Conservation (phyloP, 345 rosid species). For the Passiflora organensis region DNA sequence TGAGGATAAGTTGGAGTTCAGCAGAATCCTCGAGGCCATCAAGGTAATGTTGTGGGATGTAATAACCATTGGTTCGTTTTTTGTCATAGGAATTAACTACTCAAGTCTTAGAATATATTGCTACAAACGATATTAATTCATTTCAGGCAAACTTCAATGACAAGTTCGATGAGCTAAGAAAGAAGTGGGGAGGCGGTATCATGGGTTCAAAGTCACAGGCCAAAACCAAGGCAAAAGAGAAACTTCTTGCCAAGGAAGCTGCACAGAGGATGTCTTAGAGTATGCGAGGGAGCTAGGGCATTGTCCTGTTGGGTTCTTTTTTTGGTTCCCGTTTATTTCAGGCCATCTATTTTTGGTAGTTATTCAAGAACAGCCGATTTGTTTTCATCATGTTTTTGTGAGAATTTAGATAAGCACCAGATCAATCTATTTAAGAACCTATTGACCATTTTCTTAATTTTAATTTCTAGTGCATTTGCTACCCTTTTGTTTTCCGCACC, state of each 20-base stretch:
- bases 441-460: no score
- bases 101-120: no score
- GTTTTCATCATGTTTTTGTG: not conserved
- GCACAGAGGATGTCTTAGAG: constrained; percentile 58
- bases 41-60: constrained; percentile 37
- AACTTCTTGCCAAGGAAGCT: constrained; percentile 55
- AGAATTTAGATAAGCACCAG: not conserved
- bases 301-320: not conserved
- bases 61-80: not conserved
- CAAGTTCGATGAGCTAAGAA: constrained; percentile 55
- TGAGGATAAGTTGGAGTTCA: constrained; percentile 64
- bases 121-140: not conserved
- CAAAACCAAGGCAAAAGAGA: constrained; percentile 60
- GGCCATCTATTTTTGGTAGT: not conserved
- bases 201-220: constrained; percentile 80
- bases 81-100: not conserved
- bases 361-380: not conserved
- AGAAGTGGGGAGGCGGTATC: constrained; percentile 75
- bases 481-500: no score
- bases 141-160: constrained; percentile 62
- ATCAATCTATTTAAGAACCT: not conserved
- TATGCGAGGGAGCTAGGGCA: not conserved
- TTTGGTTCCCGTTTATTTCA: no score
- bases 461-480: no score
- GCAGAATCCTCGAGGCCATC: constrained; percentile 58